Conservation (phyloP, 2,329 filamentous ascomycete species). For the Apiospora sp. region DNA sequence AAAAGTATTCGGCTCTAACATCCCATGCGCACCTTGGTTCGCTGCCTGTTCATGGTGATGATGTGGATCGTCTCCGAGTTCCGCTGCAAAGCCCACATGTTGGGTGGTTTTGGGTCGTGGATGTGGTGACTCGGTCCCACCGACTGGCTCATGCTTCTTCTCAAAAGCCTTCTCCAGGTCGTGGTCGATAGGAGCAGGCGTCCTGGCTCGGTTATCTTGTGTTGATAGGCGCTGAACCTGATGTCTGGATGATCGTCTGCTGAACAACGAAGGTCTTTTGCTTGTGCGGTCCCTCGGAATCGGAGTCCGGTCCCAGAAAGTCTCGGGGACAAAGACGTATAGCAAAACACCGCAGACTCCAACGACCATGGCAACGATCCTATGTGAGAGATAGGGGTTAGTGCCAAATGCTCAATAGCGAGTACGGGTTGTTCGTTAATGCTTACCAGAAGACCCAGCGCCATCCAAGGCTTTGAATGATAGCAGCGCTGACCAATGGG, state of each 20-base stretch:
- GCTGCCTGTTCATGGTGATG: background rate
- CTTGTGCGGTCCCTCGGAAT: conserved; percentile 46
- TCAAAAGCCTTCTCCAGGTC: conserved; percentile 26
- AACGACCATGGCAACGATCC: conserved; percentile 84
- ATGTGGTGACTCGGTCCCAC: background rate
- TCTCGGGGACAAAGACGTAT: conserved; percentile 93
- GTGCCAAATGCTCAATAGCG: background rate
- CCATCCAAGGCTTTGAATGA: conserved; percentile 83
- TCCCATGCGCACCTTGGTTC: background rate
- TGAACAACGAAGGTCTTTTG: conserved; percentile 56
- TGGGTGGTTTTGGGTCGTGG: conserved; percentile 2
- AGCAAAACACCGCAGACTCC: conserved; percentile 74
- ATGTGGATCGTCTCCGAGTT: background rate
- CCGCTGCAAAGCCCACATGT: conserved; percentile 54
- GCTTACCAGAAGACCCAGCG: conserved; percentile 87
- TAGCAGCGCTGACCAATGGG: conserved; percentile 83
- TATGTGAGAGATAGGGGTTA: conserved; percentile 39
- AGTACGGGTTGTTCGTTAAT: background rate
- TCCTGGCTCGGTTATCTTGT: background rate
- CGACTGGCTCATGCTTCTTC: conserved; percentile 24
- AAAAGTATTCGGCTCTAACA: background rate
- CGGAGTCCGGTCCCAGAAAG: conserved; percentile 91
- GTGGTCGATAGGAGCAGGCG: background rate
- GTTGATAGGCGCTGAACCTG: background rate
- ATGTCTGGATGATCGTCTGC: conserved; percentile 52